Base-by-base conservation (phyloP, 805 yeast genomes). In the Metschnikowia rubicola region DNA sequence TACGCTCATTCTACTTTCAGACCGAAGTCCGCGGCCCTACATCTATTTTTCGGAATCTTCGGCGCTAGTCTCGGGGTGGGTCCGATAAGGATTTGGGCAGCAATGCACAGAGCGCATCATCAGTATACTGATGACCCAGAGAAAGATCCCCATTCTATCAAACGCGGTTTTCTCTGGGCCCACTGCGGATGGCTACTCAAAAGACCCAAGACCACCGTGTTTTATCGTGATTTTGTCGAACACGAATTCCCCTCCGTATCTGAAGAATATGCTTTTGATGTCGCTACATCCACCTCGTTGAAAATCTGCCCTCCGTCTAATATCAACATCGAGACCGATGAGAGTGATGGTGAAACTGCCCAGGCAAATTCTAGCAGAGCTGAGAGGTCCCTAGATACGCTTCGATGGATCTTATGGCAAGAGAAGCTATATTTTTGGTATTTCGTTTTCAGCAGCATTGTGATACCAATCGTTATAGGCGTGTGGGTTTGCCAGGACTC, bases 121-220 rank as follows among this genome's bases (percentile, higher is more conserved):
- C 80, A 92, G 48, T 87, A 78, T 64, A 84, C 94, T 37, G 76
- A 71, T 50, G 96, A 91, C 61, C 85, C 95, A 0, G 96, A 88
- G 50, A 77, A 78, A 58, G 98, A 91, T 65, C 97, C 98, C 1
- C 89, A 88, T 66, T 83, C 83, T 59, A 84, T 86, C 34, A 79
- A 91, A 60, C 77, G 86, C 49, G 97, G 97, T 0, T 76, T 89
- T 57, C 67, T 78, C 58, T 90, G 81, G 78, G 81, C 92, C 31
- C 96, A 90, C 67, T 73, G 89, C 68, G 97, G 97, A 3, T 91
- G 96, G 96, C 77, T 87, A 69, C 61, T 89, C 31, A 71, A 84
- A 49, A 77, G 76, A 55, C 90, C 88, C 54, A 71, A 70, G 43
- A 57, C 59, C 17, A 53, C 53, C 6, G 52, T 60, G 0, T 70